Conservation (phyloP, 495 filamentous ascomycete genomes). For the Clavariopsis aquatica region DNA sequence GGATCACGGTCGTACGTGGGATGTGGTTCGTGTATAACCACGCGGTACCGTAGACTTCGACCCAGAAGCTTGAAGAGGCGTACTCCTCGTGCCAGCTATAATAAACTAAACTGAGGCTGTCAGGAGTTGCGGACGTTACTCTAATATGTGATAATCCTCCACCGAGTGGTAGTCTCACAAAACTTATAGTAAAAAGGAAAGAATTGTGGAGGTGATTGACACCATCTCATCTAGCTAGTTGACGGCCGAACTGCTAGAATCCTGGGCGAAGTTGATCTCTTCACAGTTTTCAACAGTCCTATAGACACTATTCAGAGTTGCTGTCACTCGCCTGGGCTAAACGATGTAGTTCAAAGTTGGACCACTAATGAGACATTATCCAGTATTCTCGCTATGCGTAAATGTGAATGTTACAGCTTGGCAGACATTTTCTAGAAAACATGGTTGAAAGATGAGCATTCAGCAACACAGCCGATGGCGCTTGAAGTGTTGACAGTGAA, state of each 20-base stretch:
- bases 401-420: conserved; percentile 14
- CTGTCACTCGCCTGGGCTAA: background rate
- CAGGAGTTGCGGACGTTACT: conserved; percentile 1
- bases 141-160: conserved; percentile 8
- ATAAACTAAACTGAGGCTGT: background rate
- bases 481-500: background rate
- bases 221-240: conserved; percentile 10
- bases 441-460: conserved; percentile 29
- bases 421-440: conserved; percentile 7
- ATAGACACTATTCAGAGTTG: conserved; percentile 6
- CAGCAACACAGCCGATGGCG: conserved; percentile 22
- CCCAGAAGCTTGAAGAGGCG: conserved; percentile 21
- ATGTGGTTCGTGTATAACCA: conserved; percentile 13
- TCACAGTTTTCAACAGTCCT: conserved; percentile 7
- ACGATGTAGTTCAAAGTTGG: background rate
- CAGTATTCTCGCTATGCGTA: background rate
- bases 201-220: conserved; percentile 4
- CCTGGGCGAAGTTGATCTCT: background rate
- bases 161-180: background rate
- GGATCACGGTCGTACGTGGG: conserved; percentile 9
- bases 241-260: background rate
- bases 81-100: conserved; percentile 6
- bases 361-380: conserved; percentile 17
- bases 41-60: background rate
- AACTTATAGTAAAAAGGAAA: conserved; percentile 1